These are phyloP conservation scores for Diaporthe velutina DNA, from an alignment of 2,329 filamentous ascomycete species.

Conservation along the genomic window DNA sequence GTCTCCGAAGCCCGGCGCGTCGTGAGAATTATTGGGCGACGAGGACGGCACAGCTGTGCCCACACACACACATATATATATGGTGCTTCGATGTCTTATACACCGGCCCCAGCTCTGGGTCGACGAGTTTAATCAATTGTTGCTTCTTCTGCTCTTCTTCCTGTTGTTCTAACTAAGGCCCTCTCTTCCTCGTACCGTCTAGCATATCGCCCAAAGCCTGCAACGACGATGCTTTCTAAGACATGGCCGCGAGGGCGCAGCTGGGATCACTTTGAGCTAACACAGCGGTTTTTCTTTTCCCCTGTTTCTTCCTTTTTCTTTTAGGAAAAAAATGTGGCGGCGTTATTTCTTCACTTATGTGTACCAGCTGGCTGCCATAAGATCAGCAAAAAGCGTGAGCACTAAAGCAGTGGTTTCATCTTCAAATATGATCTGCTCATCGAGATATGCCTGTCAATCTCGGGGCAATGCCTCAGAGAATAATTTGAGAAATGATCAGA, in stretches of 20 bases:
- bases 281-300: not conserved
- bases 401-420: not conserved
- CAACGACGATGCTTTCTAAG: too few relatives aligned
- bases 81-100: not conserved
- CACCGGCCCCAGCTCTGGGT: not conserved
- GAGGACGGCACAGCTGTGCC: not conserved
- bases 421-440: too few relatives aligned
- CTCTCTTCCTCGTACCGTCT: not conserved
- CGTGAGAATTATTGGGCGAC: not conserved
- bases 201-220: too few relatives aligned
- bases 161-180: not conserved
- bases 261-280: not conserved
- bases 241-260: not conserved
- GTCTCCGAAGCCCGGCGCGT: not conserved
- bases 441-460: not conserved
- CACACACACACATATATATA: too few relatives aligned
- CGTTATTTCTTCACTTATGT: not conserved
- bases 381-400: not conserved
- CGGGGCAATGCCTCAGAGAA: not conserved
- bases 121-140: not conserved
- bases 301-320: not conserved
- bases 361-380: not conserved
- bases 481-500: too few relatives aligned
- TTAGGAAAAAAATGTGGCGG: not conserved
- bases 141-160: not conserved